Evolutionary conservation across 2,329 filamentous ascomycete genomes (phyloP), one percentile per base, ranked within the genome.

Genomic region (Colletotrichum trifolii): DNA sequence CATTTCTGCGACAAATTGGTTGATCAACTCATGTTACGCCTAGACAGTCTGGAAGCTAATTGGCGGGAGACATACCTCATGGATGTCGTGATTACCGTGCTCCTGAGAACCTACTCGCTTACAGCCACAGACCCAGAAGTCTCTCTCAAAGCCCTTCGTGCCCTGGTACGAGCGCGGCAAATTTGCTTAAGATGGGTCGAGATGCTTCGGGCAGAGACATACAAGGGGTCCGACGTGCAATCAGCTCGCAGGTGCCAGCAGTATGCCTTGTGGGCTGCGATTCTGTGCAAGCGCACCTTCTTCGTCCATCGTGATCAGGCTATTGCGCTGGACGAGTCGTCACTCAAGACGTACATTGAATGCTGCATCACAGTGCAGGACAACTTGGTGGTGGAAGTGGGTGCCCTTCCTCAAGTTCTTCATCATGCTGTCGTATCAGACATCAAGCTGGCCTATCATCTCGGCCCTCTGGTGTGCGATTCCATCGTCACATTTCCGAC

Each of bases 51-150:
- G 8, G 71, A 73, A 0, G 73, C 76, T 0, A 91, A 87, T 48
- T 90, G 87, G 84, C 80, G 87, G 0, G 89, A 91, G 66, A 77
- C 75, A 0, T 73, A 85, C 55, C 79, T 81, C 12, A 90, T 91
- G 87, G 82, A 87, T 5, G 78, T 83, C 0, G 58, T 90, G 2
- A 79, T 90, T 6, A 84, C 80, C 0, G 68, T 91, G 0, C 69
- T 78, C 0, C 70, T 87, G 1, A 81, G 85, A 2, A 69, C 73
- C 1, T 79, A 70, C 55, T 68, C 52, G 25, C 69, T 73, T 38
- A 69, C 62, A 52, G 35, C 42, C 2, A 40, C 6, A 1, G 48
- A 60, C 1, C 69, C 70, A 2, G 13, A 40, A 34, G n/a, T 7
- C 60, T 69, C 8, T 13, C 42, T 17, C 9, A 65, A 48, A 1